These are phyloP conservation scores for Fraxinus anomala DNA, from an alignment of 257 asterid species.

Conservation along the genomic window DNA sequence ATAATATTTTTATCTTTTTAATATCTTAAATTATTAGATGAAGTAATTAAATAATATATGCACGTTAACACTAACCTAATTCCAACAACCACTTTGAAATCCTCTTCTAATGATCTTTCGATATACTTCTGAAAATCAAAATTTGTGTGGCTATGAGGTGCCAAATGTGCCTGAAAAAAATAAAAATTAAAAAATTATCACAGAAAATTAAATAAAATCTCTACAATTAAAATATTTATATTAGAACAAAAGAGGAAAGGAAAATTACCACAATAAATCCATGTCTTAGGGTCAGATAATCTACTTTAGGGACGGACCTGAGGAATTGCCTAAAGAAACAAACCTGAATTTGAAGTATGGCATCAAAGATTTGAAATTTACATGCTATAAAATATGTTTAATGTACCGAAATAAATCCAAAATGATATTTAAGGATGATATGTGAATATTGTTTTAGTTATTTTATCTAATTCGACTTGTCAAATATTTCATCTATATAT, in stretches of 20 bases:
- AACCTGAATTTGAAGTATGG: constrained; percentile 43
- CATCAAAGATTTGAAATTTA: background rate
- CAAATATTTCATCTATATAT: no score
- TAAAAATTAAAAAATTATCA: background rate
- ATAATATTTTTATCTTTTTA: no score
- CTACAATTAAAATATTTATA: background rate
- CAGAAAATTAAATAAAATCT: background rate
- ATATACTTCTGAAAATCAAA: constrained; percentile 83
- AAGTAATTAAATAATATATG: no score
- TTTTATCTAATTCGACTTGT: no score
- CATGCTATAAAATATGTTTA: background rate
- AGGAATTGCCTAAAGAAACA: constrained; percentile 88
- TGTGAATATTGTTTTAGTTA: no score
- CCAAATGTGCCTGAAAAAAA: constrained; percentile 76
- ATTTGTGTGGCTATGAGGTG: constrained; percentile 73
- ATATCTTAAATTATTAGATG: background rate
- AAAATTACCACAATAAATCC: constrained; percentile 78
- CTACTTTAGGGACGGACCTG: constrained; percentile 85
- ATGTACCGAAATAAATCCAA: no score
- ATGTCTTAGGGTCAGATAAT: constrained; percentile 82
- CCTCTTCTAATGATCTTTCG: constrained; percentile 84
- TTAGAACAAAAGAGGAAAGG: background rate
- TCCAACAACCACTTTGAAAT: constrained; percentile 92
- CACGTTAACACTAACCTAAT: constrained; percentile 52
- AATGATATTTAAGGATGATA: no score